Evolutionary conservation across 2,329 filamentous ascomycete genomes (phyloP).

Genomic region (Pseudomassariella vexata): DNA sequence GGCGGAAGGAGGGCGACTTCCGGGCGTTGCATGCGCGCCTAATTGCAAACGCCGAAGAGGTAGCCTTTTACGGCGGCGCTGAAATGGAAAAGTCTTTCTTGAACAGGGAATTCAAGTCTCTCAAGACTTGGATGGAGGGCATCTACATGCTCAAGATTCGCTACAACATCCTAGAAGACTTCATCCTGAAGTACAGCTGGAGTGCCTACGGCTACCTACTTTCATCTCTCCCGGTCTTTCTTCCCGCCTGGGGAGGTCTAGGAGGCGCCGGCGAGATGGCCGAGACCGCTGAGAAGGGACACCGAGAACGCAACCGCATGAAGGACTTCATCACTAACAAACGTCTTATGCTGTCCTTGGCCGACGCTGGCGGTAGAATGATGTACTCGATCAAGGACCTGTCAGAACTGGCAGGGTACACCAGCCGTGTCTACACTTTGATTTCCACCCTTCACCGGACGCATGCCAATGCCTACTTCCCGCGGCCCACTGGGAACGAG

Average conservation of each 20-base stretch:
- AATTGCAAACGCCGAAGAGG: constrained; percentile 94
- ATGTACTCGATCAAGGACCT: constrained; percentile 99
- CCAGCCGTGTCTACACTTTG: constrained; percentile 89
- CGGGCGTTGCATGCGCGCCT: constrained; percentile 83
- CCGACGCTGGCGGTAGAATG: constrained; percentile 93
- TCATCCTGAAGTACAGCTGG: constrained; percentile 98
- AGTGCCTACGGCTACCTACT: constrained; percentile 95
- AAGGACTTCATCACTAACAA: constrained; percentile 99
- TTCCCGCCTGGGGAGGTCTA: constrained; percentile 88
- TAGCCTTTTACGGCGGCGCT: constrained; percentile 94
- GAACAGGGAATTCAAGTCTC: constrained; percentile 83
- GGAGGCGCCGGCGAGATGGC: constrained; percentile 66
- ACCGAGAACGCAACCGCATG: constrained; percentile 80
- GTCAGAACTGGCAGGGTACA: constrained; percentile 91
- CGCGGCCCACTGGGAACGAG: constrained; percentile 62
- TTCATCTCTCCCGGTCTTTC: constrained; percentile 86
- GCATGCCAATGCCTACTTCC: constrained; percentile 82
- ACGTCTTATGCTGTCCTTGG: constrained; percentile 92
- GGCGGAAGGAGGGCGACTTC: constrained; percentile 92
- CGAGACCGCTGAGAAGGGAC: constrained; percentile 41
- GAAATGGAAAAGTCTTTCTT: constrained; percentile 93
- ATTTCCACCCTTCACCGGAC: constrained; percentile 93
- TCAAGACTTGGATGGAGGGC: constrained; percentile 96
- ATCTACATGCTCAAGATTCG: constrained; percentile 97
- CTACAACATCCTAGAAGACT: constrained; percentile 98